Evolutionary conservation across 345 rosid genomes (phyloP), one percentile per base, ranked within the genome.

Genomic region (Euphorbia pulcherrima): DNA sequence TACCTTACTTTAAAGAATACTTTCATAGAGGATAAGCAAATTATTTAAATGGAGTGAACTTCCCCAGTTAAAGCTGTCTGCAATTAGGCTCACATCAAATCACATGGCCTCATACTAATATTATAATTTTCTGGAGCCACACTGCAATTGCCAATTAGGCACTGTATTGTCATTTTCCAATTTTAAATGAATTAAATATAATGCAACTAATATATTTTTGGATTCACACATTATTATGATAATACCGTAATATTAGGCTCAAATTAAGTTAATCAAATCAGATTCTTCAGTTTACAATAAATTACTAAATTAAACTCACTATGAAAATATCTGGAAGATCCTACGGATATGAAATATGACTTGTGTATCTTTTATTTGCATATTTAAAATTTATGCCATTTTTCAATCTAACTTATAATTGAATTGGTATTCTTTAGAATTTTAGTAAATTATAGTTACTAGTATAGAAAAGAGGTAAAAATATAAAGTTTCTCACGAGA

Each of bases 31-130:
- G n/a, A n/a, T n/a, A n/a, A n/a, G n/a, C n/a, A 54, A 13, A 35
- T 21, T 2, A 51, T 12, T 53, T n/a, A n/a, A 33, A 61, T 69
- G 62, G 40, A 68, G 60, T 64, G 28, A 39, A 23, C 1, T 53
- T 37, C 62, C 51, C 47, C 18, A 41, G 52, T 39, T 10, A 48
- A 40, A 53, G 65, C 61, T 68, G 70, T 61, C 52, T 40, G 21
- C n/a, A 13, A 68, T 33, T 61, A 27, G 65, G 70, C 51, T 69
- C 37, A 33, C 37, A 33, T 7, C 37, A 33, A 3, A 33, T 7
- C 79, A 72, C 79, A 75, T 69, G 84, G 81, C 46, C n/a, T 51
- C 20, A 2, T 3, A 33, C 52, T 29, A 14, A 65, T 50, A 30
- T 55, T 27, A 41, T 41, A 65, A 40, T 20, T 4, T 5, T 56